phyloP scores from a whole-genome alignment of 2,329 filamentous ascomycete genomes.

The Cordyceps militaris region DNA sequence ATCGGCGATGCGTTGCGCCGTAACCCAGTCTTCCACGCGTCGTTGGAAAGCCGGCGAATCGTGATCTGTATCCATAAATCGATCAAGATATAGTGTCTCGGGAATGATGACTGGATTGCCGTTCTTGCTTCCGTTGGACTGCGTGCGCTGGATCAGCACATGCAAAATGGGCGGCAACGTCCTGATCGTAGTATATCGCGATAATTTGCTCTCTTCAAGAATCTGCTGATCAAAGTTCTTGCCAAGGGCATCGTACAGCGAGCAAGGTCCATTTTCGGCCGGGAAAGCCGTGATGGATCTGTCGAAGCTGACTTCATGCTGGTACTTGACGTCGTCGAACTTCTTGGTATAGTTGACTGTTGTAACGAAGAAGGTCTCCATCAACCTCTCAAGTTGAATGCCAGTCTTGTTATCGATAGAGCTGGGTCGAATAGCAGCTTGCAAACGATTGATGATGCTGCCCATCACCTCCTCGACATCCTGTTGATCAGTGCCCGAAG shows the following conservation, averaged over 20 bases:
- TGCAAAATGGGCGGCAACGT: conserved; percentile 80
- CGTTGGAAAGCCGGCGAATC: conserved; percentile 55
- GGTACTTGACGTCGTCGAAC: conserved; percentile 34
- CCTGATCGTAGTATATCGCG: conserved; percentile 63
- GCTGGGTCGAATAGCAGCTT: conserved; percentile 74
- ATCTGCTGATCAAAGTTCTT: conserved; percentile 76
- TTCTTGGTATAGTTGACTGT: conserved; percentile 54
- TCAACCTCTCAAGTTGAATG: conserved; percentile 75
- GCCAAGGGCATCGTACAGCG: conserved; percentile 79
- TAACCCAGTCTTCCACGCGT: conserved; percentile 66
- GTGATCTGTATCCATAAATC: conserved; percentile 67
- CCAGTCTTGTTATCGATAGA: conserved; percentile 54
- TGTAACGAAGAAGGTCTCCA: conserved; percentile 60
- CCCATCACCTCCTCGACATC: conserved; percentile 95
- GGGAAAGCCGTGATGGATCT: conserved; percentile 56
- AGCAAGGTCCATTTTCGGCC: conserved; percentile 41
- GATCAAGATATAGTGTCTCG: conserved; percentile 76
- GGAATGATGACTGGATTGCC: conserved; percentile 72
- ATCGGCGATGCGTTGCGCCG: conserved; percentile 56
- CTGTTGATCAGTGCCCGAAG: conserved; percentile 64
- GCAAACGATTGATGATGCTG: conserved; percentile 83
- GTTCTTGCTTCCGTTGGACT: conserved; percentile 68
- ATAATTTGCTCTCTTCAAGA: conserved; percentile 57
- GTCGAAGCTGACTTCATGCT: conserved; percentile 48
- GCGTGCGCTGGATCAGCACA: conserved; percentile 78